Percentiles rank a stretch among this genome's conserved stretches.
Evolutionary conservation across 208 protist genomes (phyloP).

Genomic region (Tritrichomonas foetus): DNA sequence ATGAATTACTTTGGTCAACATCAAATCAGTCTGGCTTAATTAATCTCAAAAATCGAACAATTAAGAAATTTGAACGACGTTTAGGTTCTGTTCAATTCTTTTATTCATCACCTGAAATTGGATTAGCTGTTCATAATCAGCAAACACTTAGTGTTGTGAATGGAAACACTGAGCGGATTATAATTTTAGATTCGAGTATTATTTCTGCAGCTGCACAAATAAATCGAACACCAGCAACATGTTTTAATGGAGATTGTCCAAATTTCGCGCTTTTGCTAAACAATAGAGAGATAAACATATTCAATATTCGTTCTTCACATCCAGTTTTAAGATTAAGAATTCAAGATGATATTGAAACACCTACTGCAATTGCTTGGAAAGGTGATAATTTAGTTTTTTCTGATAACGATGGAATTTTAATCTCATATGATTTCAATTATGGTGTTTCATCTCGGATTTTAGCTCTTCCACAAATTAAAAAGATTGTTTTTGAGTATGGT

Average conservation of each 20-base stretch:
- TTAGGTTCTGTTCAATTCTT: neutral
- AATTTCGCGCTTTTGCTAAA: neutral
- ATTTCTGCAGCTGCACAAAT: neutral
- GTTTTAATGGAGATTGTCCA: neutral
- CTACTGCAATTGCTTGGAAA: neutral
- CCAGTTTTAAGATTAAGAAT: neutral
- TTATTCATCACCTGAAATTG: neutral
- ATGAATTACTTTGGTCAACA: neutral
- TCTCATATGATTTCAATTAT: neutral
- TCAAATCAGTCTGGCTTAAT: neutral
- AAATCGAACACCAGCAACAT: neutral
- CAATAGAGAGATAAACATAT: neutral
- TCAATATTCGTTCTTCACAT: neutral
- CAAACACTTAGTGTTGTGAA: neutral
- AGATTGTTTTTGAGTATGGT: no score
- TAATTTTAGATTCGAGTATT: neutral
- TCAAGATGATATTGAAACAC: neutral
- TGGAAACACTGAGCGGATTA: neutral
- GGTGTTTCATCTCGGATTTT: neutral
- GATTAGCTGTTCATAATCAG: neutral
- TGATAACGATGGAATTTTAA: neutral
- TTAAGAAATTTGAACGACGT: neutral
- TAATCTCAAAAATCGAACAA: neutral
- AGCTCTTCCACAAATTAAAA: no score
- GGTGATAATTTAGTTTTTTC: neutral